Evolutionary conservation across 1,284 basidiomycete species (phyloP), one percentile per base, ranked within the genome.

Genomic region (Psilocybe mexicana): DNA sequence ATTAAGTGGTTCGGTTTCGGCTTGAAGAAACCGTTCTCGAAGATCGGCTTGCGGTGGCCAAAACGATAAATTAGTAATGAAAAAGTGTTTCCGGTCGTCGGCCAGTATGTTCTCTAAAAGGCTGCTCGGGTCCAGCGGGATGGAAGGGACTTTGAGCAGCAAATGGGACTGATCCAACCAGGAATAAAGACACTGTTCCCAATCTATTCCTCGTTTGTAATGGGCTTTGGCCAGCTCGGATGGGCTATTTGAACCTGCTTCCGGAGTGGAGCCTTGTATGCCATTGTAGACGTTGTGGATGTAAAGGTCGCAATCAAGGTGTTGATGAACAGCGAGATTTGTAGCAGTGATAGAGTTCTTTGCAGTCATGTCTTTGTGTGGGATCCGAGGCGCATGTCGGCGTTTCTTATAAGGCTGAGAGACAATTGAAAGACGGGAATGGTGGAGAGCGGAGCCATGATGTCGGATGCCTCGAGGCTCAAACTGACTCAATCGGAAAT

Each of bases 281-380:
- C 47, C 55, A 58, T 67, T 58, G 62, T 79, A 79, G 26, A 73
- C 68, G 52, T 78, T 78, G 62, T 80, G 75, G 40, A 82, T 70
- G 62, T 77, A 81, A 4, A 80, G 70, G 55, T 81, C 77, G 61
- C 80, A 82, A 58, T 72, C 74, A 44, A 76, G 67, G 60, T 81
- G 78, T 61, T 81, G 76, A 56, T 80, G 70, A 8, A 65, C 66
- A 26, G 78, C 79, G 30, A 81, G 70, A 56, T 77, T 77, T 4
- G 80, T 81, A 7, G 79, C 79, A n/a, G 78, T 74, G 25, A 79
- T 65, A 58, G 72, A 69, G 40, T 63, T 58, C 60, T 67, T 71
- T 54, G 43, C 53, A 40, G 23, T 61, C 66, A 66, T 70, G 28
- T n/a, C 25, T 40, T 30, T 38, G 12, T 18, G 35, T 18, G 52